phyloP scores from a whole-genome alignment of 2,329 filamentous ascomycete genomes.

The Talaromyces sp. region DNA sequence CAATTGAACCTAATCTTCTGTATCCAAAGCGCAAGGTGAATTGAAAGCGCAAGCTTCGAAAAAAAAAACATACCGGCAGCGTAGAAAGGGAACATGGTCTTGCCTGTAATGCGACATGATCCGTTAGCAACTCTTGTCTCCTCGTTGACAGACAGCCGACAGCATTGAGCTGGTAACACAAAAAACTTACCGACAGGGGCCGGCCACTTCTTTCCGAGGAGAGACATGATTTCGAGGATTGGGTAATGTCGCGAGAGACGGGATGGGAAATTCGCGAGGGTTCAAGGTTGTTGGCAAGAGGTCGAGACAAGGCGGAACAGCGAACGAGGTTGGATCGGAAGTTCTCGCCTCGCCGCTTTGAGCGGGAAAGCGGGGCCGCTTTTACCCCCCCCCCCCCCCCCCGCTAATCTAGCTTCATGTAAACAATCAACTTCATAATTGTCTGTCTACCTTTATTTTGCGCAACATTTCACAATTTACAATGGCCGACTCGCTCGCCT shows the following conservation, averaged over 20 bases:
- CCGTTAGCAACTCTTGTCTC: slow-evolving; percentile 25
- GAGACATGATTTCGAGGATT: slow-evolving; percentile 52
- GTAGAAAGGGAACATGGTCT: slow-evolving; percentile 91
- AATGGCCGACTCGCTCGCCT: slow-evolving; percentile 48
- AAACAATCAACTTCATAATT: slow-evolving; percentile 17
- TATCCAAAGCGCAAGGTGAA: background rate
- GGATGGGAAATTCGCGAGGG: slow-evolving; percentile 12
- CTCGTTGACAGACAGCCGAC: background rate
- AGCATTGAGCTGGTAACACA: background rate
- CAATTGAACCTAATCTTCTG: background rate
- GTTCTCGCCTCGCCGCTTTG: slow-evolving; percentile 18
- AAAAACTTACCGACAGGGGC: slow-evolving; percentile 65
- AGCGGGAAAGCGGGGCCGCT: slow-evolving; percentile 21
- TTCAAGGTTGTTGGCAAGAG: slow-evolving; percentile 18
- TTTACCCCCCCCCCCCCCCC: too few species aligned
- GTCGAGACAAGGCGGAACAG: slow-evolving; percentile 27
- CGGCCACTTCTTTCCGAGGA: slow-evolving; percentile 81
- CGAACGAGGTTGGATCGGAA: slow-evolving; percentile 33
- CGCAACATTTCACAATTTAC: background rate
- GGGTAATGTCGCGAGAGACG: background rate
- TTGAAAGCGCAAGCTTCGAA: background rate
- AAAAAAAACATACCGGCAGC: slow-evolving; percentile 68
- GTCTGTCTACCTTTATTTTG: background rate
- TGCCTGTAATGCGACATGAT: slow-evolving; percentile 53
- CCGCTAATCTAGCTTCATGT: slow-evolving; percentile 13